Evolutionary conservation across 352 stramenopile species (phyloP).

Genomic region (Globisporangium carolinianum): DNA sequence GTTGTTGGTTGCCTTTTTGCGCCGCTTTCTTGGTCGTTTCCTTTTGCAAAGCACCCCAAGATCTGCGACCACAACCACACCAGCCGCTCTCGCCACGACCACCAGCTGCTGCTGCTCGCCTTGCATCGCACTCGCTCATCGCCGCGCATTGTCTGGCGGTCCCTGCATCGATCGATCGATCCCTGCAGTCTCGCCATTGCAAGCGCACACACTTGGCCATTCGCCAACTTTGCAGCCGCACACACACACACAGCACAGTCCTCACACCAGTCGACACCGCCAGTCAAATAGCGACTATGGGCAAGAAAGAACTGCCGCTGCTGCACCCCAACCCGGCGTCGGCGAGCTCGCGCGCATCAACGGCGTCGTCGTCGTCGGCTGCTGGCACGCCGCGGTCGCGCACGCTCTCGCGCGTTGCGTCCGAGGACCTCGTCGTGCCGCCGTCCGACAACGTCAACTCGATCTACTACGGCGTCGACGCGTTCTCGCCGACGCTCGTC

Average conservation of each 20-base stretch:
- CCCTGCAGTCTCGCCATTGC: background rate
- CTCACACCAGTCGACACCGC: background rate
- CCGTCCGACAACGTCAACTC: slow-evolving; percentile 66
- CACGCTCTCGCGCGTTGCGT: slow-evolving; percentile 42
- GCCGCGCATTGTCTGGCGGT: no score
- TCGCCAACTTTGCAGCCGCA: background rate
- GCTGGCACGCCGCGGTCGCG: slow-evolving; percentile 1
- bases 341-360: slow-evolving; percentile 42
- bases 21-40: no score
- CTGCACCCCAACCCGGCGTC: slow-evolving; percentile 28
- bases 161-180: background rate
- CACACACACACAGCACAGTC: background rate
- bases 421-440: slow-evolving; percentile 77
- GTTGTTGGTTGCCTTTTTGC: no score
- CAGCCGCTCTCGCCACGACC: background rate
- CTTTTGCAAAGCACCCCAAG: background rate
- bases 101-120: background rate
- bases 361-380: slow-evolving; percentile 22
- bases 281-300: slow-evolving; percentile 1
- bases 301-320: slow-evolving; percentile 44
- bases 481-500: slow-evolving; percentile 81
- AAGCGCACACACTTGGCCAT: background rate
- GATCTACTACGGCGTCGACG: slow-evolving; percentile 82
- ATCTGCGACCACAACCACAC: background rate
- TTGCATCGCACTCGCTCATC: no score